Evolutionary conservation across 1,139 yeast genomes (phyloP), one percentile per base, ranked within the genome.

Genomic region (Nakaseomyces delphensis): DNA sequence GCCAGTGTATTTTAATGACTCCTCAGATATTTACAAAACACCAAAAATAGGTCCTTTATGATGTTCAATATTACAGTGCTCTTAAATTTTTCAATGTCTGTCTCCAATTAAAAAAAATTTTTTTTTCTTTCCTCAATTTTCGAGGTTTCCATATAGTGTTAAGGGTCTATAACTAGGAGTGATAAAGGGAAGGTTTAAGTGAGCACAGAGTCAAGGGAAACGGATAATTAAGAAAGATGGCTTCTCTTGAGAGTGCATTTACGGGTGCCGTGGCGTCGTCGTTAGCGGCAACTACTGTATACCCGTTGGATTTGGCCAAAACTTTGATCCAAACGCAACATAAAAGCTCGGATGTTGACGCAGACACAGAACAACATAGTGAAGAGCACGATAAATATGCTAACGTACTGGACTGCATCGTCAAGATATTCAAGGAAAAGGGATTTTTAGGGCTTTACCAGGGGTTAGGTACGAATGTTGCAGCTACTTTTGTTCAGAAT

Each of bases 261-360:
- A 80, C 86, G 40, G 95, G 95, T 1, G 87, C 95, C 0, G 71
- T 81, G 44, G 94, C 95, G 6, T 85, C 95, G 3, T 83, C 80
- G 36, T 63, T 83, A 45, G 95, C 95, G 36, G 85, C 83, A 61
- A 69, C 86, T n/a, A 68, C 79, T 37, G 85, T 82, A 2, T 83
- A 80, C 54, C 94, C 94, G 0, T 64, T 83, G 43, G 91, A 82
- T 57, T 67, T 83, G 46, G 72, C 82, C 48, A 83, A 83, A 58
- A 82, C 89, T 0, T 69, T 83, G 43, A 74, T 83, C 41, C 93
- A 83, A 59, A 78, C 87, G 3, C 87, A 81, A 38, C 35, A 38
- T 24, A 48, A 45, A 24, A 31, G 36, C 13, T 38, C 40, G 6
- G 38, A 44, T 13, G 40, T 28, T n/a, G 28, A 43, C 38, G 44